Evolutionary conservation across 257 asterid genomes (phyloP).

Genomic region (Anisodus acutangulus): DNA sequence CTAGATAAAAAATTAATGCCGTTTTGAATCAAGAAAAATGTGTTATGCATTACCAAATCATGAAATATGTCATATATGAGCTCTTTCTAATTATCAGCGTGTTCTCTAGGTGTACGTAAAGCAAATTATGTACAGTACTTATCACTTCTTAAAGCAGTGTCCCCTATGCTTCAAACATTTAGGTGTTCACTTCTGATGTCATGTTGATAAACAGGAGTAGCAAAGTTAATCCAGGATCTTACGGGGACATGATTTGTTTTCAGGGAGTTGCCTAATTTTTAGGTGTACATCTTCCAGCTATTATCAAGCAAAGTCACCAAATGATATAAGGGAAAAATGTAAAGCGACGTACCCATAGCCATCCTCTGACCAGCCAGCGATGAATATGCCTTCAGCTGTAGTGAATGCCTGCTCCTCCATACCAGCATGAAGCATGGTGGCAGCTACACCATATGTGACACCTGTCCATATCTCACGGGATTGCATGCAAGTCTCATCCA

Average conservation of each 20-base stretch:
- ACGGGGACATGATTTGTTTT: not conserved
- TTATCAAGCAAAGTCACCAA: conserved; percentile 7
- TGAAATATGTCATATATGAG: too few relatives aligned
- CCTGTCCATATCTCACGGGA: conserved; percentile 98
- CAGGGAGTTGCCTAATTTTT: not conserved
- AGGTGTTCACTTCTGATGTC: not conserved
- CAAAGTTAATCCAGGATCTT: not conserved
- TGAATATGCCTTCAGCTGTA: conserved; percentile 91
- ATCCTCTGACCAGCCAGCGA: conserved; percentile 98
- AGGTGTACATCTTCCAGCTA: not conserved
- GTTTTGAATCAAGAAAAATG: not conserved
- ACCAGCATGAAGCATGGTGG: conserved; percentile 95
- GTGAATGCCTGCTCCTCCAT: conserved; percentile 93
- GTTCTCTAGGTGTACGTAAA: not conserved
- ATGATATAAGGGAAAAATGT: conserved; percentile 35
- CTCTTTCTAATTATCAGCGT: conserved; percentile 9
- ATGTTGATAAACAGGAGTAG: not conserved
- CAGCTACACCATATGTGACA: conserved; percentile 89
- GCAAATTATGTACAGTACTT: not conserved
- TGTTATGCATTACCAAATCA: not conserved
- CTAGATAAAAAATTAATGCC: not conserved
- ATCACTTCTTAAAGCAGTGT: conserved; percentile 1
- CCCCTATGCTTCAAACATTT: conserved; percentile 21
- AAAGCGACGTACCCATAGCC: conserved; percentile 79
- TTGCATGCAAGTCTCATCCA: conserved; percentile 99